phyloP scores from a whole-genome alignment of 495 filamentous ascomycete genomes.

The Trichoderma orchidacearum region DNA sequence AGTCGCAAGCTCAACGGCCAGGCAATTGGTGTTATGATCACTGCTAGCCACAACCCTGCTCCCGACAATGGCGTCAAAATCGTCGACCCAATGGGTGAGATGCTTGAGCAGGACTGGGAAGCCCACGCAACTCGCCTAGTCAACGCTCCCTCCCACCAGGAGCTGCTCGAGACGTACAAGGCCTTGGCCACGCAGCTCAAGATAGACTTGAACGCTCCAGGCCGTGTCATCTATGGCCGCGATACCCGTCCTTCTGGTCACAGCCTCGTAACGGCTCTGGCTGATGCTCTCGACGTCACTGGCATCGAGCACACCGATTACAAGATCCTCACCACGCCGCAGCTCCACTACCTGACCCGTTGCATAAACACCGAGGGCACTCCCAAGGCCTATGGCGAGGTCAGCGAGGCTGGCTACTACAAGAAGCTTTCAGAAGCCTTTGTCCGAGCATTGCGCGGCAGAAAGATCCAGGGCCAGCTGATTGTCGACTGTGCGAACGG shows the following conservation, averaged over 20 bases:
- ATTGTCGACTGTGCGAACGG: slow-evolving; percentile 95
- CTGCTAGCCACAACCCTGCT: slow-evolving; percentile 93
- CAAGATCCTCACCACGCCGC: slow-evolving; percentile 84
- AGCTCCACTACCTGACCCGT: slow-evolving; percentile 90
- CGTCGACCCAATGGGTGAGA: slow-evolving; percentile 94
- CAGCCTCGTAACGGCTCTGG: slow-evolving; percentile 61
- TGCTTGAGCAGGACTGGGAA: slow-evolving; percentile 95
- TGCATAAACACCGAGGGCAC: slow-evolving; percentile 85
- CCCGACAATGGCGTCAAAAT: slow-evolving; percentile 98
- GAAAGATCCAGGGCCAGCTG: slow-evolving; percentile 53
- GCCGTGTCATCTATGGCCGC: slow-evolving; percentile 76
- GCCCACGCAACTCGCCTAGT: slow-evolving; percentile 72
- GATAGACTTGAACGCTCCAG: slow-evolving; percentile 54
- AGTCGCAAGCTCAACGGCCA: slow-evolving; percentile 78
- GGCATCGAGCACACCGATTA: slow-evolving; percentile 63
- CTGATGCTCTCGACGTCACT: slow-evolving; percentile 61
- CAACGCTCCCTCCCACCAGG: slow-evolving; percentile 62
- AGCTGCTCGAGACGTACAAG: slow-evolving; percentile 60
- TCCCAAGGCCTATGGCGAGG: slow-evolving; percentile 69
- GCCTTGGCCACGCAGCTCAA: slow-evolving; percentile 57
- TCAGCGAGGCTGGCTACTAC: slow-evolving; percentile 86
- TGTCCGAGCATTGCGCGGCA: slow-evolving; percentile 60
- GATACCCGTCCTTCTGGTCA: slow-evolving; percentile 90
- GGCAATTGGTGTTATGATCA: slow-evolving; percentile 97
- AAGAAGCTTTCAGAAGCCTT: slow-evolving; percentile 77